Percentiles rank a stretch among this genome's conserved stretches.
Evolutionary conservation across 2,329 filamentous ascomycete genomes (phyloP).

Genomic region (Triangularia setosa): DNA sequence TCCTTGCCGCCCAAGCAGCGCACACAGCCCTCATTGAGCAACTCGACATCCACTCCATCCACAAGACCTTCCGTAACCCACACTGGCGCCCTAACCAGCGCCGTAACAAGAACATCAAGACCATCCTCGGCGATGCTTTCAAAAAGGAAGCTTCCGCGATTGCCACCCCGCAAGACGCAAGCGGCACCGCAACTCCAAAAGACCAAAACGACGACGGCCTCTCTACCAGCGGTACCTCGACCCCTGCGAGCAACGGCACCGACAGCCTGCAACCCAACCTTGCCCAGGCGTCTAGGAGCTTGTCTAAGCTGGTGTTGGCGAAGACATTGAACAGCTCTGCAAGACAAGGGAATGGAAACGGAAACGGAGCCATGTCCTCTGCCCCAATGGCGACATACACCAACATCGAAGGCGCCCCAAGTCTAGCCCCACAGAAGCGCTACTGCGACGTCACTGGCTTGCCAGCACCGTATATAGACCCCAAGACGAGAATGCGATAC

Average conservation of each 20-base stretch:
- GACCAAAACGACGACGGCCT: conserved; percentile 51
- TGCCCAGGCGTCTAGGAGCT: conserved; percentile 80
- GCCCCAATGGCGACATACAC: conserved; percentile 84
- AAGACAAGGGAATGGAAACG: conserved; percentile 33
- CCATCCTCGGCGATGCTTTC: conserved; percentile 84
- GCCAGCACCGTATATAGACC: conserved; percentile 87
- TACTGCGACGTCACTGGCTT: conserved; percentile 97
- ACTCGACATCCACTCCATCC: conserved; percentile 83
- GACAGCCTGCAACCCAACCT: conserved; percentile 60
- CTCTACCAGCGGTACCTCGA: conserved; percentile 56
- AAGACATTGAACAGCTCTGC: conserved; percentile 56
- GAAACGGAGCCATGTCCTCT: conserved; percentile 37
- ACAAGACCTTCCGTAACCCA: conserved; percentile 85
- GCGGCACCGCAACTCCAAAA: conserved; percentile 70
- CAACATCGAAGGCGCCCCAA: conserved; percentile 88
- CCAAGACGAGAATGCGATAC: conserved; percentile 90
- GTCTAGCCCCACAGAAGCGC: conserved; percentile 74
- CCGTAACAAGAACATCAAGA: conserved; percentile 98
- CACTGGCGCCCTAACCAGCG: conserved; percentile 90
- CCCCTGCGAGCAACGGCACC: conserved; percentile 44
- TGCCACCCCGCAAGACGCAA: conserved; percentile 70
- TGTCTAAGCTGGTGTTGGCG: conserved; percentile 84
- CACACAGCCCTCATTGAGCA: conserved; percentile 84
- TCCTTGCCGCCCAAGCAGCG: conserved; percentile 71
- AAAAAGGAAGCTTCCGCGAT: conserved; percentile 85